Evolutionary conservation across 108 stramenopile genomes (phyloP), one percentile per base, ranked within the genome.

Genomic region (Cylindrotheca fusiformis): DNA sequence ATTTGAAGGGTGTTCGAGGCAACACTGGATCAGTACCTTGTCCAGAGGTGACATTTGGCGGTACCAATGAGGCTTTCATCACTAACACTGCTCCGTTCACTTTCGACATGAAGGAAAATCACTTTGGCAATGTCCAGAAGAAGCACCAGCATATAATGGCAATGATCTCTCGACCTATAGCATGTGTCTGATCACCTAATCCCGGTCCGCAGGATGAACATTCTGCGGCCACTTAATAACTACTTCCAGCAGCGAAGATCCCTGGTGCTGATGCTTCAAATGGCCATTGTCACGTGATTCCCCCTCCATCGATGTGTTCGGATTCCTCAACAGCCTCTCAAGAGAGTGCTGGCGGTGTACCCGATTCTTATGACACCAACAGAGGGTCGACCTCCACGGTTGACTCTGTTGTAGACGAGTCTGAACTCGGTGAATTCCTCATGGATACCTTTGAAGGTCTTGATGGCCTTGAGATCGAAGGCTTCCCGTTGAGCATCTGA

Each of bases 191-290:
- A 76, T 74, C 70, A 41, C 44, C 66, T 55, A 49, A 63, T 61
- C 27, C 32, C 51, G 2, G 10, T 25, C 19, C 32, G 60, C 41
- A 67, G 29, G 22, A 20, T 36, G 28, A 41, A 26, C 26, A 25
- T 51, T 44, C 53, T 50, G 30, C 46, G 30, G 29, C 63, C 44
- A 21, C 21, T 55, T 63, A 55, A 52, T 26, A 57, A n/a, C 41
- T 25, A 47, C 80, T 81, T 81, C 80, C 80, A 81, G 80, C 80
- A 76, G 80, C 68, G 80, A 81, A 81, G 80, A 81, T 81, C 66
- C 45, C 69, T 68, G 74, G 48, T 72, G 79, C 32, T 50, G 55
- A 33, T 65, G 65, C 48, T 55, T 44, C 60, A 52, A 10, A 65
- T 33, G 45, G 27, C 25, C 32, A 14, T 32, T 18, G 20, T 21